These are phyloP conservation scores for Xylariaceae sp. DNA, from an alignment of 2,329 filamentous ascomycete species.

Conservation along the genomic window DNA sequence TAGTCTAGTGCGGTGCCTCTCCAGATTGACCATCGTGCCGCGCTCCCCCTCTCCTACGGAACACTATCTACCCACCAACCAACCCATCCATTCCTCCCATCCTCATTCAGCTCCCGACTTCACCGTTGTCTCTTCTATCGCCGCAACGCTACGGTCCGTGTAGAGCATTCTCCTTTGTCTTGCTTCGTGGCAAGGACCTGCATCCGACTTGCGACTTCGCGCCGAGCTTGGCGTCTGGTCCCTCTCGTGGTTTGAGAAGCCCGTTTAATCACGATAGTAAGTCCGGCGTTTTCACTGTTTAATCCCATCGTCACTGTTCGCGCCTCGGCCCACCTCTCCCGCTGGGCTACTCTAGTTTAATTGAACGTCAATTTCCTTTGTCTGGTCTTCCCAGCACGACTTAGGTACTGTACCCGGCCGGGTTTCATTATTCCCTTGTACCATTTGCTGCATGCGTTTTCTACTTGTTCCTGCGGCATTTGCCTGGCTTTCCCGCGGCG, in stretches of 20 bases:
- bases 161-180: slow-evolving; percentile 7
- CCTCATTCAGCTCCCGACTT: slow-evolving; percentile 9
- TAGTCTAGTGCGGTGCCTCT: slow-evolving; percentile 1
- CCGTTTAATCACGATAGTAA: slow-evolving; percentile 11
- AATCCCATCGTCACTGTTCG: neutral
- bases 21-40: slow-evolving; percentile 7
- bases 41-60: slow-evolving; percentile 9
- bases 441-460: neutral
- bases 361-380: slow-evolving; percentile 1
- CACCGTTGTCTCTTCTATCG: slow-evolving; percentile 3
- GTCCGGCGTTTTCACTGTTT: neutral
- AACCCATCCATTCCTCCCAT: slow-evolving; percentile 4
- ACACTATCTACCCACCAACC: neutral
- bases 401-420: neutral
- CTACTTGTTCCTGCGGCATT: slow-evolving; percentile 1
- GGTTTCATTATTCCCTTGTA: neutral
- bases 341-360: neutral
- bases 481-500: neutral
- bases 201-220: slow-evolving; percentile 5
- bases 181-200: slow-evolving; percentile 5
- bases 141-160: slow-evolving; percentile 17
- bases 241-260: slow-evolving; percentile 6
- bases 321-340: slow-evolving; percentile 3
- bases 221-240: slow-evolving; percentile 4
- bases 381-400: neutral